Evolutionary conservation across 345 rosid species (phyloP).

Genomic region (Geranium rotundifolium): DNA sequence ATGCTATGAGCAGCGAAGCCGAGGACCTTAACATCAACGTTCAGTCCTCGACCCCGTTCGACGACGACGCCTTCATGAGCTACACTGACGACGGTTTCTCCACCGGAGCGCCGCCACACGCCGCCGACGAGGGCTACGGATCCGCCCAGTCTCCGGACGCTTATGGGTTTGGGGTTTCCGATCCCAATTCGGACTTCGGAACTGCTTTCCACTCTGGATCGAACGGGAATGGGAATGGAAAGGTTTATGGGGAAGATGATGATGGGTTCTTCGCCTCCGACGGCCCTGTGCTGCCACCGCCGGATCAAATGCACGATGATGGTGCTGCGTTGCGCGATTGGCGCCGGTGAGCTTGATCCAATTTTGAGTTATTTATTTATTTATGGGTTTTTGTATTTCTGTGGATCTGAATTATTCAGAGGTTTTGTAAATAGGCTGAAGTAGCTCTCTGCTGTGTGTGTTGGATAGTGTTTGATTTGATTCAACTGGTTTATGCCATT

Average conservation of each 20-base stretch:
- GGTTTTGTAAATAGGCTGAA: background rate
- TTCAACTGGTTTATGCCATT: background rate
- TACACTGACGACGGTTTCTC: constrained; percentile 3
- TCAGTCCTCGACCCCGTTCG: background rate
- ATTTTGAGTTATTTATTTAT: background rate
- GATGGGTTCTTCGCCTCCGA: constrained; percentile 13
- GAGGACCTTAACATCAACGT: background rate
- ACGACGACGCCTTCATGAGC: background rate
- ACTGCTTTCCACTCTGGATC: background rate
- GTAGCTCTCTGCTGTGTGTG: background rate
- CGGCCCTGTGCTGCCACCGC: constrained; percentile 19
- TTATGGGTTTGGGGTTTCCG: background rate
- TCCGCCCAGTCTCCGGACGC: background rate
- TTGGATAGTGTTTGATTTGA: background rate
- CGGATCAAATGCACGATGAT: constrained; percentile 15
- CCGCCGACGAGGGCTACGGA: background rate
- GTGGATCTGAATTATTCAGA: background rate
- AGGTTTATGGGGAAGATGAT: constrained; percentile 2
- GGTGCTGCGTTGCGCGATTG: constrained; percentile 15
- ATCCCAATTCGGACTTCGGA: background rate
- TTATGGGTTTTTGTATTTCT: background rate
- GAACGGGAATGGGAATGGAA: constrained; percentile 4
- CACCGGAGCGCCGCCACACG: background rate
- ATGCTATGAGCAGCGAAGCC: background rate
- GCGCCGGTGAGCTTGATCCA: constrained; percentile 14